Base-by-base conservation (phyloP, 2,329 filamentous ascomycete species). In the Escovopsis sp. region DNA sequence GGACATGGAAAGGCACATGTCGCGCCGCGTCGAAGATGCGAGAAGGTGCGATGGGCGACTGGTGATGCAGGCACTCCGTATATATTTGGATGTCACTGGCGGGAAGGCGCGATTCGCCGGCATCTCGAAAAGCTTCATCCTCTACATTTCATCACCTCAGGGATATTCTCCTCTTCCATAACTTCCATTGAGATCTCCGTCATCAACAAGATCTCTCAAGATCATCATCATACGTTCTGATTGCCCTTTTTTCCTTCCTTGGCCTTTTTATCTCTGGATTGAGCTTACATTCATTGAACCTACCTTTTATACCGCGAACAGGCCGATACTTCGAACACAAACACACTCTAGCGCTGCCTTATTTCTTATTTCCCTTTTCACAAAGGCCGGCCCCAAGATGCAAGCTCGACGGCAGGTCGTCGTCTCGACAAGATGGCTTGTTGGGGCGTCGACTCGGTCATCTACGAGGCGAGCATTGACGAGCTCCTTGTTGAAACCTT, bases 371-470 rank as follows among this genome's bases (percentile, higher is more conserved):
- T n/a, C n/a, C n/a, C n/a, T n/a, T n/a, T n/a, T n/a, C n/a, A n/a
- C n/a, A n/a, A n/a, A n/a, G n/a, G n/a, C n/a, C n/a, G n/a, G n/a
- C n/a, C n/a, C n/a, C 41, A 53, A 34, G 32, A 63, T 63, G 61
- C 60, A 62, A 52, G 56, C 60, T 27, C 53, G 60, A 44, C 54
- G 50, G 41, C 58, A 62, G 44, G 37, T 62, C 37, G 46, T 57
- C 37, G 48, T 51, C 29, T 55, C 57, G 40, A 54, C 56, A 34
- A 57, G 57, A 47, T 55, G 57, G 27, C 41, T 59, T 29, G 52
- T 52, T 52, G 52, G 51, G 14, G 47, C 48, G 26, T 42, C 51
- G 25, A 44, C 44, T 35, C 53, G 46, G 47, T 43, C 49, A 25
- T 39, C 46, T 39, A 43, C n/a, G n/a, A n/a, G n/a, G n/a, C n/a